Evolutionary conservation across 75 land plant genomes (phyloP), one percentile per base, ranked within the genome.

Genomic region (Sequoia sempervirens): DNA sequence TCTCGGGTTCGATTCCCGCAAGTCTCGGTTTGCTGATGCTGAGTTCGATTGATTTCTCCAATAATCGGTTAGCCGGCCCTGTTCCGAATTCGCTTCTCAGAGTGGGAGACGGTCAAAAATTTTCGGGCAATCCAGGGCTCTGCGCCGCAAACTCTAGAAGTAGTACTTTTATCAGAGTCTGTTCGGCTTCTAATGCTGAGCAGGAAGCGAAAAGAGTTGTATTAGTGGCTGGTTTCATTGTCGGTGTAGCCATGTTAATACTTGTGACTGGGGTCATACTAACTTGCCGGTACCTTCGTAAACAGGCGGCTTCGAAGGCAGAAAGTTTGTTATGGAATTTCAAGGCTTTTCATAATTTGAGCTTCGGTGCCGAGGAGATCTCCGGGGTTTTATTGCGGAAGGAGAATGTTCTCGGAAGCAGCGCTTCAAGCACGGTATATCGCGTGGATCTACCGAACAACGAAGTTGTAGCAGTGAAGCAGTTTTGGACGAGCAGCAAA

Each of bases 371-470:
- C 14, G 90, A 94, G 10, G 92, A 92, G 50, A 85, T 96, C 46
- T 96, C 69, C 81, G 80, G 32, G 75, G 85, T 41, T 36, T 73
- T 75, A 46, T 58, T 92, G 90, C 92, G 89, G 7, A 92, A 94
- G 58, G 89, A 87, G 0, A 93, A 94, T 84, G 40, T 96, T 85
- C 91, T 96, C 41, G 96, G 96, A 47, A 88, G 87, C 80, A 95
- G 98, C 10, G 88, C 91, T 17, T 91, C 93, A 3, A 93, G 95
- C 26, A 96, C 89, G 87, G 98, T 96, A 20, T 96, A 96, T 83
- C 91, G 93, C 20, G 45, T 90, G 50, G 91, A 89, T 80, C 84
- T 92, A 84, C 89, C 88, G 86, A 93, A 91, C 84, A 88, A 83
- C 46, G 89, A 92, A 34, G 81, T 88, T 43, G 90, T 96, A 40